These are phyloP conservation scores for Syzygium aromaticum DNA, from an alignment of 345 rosid genomes.

Conservation along the genomic window DNA sequence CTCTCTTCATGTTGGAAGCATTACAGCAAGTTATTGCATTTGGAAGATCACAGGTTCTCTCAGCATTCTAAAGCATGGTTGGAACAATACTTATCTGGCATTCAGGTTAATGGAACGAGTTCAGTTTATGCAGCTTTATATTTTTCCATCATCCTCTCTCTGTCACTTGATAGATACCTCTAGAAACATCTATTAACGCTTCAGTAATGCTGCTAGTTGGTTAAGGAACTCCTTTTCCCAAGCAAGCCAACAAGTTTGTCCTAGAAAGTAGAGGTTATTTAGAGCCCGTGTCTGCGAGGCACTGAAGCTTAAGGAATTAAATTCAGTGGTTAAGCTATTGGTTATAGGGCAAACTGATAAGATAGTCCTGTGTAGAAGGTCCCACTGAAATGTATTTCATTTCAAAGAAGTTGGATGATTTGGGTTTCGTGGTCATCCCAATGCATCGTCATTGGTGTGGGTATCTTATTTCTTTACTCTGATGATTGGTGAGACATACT, in stretches of 20 bases:
- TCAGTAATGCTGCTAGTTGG: background rate
- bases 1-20: constrained; percentile 93
- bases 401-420: background rate
- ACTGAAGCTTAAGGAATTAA: background rate
- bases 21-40: constrained; percentile 50
- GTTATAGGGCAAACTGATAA: background rate
- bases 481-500: background rate
- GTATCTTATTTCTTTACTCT: background rate
- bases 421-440: background rate
- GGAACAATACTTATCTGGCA: constrained; percentile 68
- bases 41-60: constrained; percentile 62
- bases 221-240: background rate
- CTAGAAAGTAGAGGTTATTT: background rate
- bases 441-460: background rate
- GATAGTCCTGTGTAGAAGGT: background rate
- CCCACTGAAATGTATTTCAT: background rate
- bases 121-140: background rate
- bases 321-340: background rate
- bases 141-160: background rate
- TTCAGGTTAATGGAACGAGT: constrained; percentile 44
- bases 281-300: background rate
- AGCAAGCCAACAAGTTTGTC: background rate
- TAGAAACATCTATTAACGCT: background rate
- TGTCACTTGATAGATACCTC: background rate
- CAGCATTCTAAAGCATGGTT: constrained; percentile 51